Evolutionary conservation across 345 rosid species (phyloP), one percentile per base, ranked within the genome.

Genomic region (Eucalyptus sp.): DNA sequence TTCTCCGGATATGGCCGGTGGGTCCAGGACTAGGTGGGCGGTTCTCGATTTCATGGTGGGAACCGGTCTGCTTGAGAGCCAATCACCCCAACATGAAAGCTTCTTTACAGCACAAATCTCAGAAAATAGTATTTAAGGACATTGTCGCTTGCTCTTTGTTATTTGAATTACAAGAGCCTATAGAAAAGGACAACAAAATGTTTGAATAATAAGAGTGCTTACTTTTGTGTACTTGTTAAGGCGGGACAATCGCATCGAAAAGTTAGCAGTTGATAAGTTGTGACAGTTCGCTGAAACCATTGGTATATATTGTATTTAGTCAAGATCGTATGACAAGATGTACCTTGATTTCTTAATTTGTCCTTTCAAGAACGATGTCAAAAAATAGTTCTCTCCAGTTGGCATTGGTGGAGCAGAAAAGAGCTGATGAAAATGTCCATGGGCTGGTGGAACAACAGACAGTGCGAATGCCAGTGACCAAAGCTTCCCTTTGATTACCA

Each of bases 371-470:
- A 96, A 91, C 88, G 94, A 93, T 84, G 90, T 44, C 87, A 92
- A 90, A 92, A 51, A 96, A 90, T 91, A 89, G 87, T 91, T 95
- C 99, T 46, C 97, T 96, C 68, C 93, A 94, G 50, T 86, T 95
- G 91, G 99, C 98, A 89, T 95, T 97, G 58, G 16, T 88, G 90
- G 97, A 96, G 92, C 96, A 94, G 93, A 92, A 93, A 89, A 96
- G 89, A 89, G 95, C 97, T 79, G 97, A 96, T 90, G 96, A 94
- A 92, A 94, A 95, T 58, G 95, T 94, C 68, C 88, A 95, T 86
- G 92, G 91, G 88, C 95, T 96, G 92, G 92, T 95, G 87, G 97
- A 97, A 92, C 96, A 94, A 90, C 98, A 96, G 86, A 93, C 96
- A 95, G 99, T 96, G 56, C 22, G 87, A 49, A 41, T 71, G 46